phyloP scores from a whole-genome alignment of 805 yeast genomes.

The Yarrowia sp. region DNA sequence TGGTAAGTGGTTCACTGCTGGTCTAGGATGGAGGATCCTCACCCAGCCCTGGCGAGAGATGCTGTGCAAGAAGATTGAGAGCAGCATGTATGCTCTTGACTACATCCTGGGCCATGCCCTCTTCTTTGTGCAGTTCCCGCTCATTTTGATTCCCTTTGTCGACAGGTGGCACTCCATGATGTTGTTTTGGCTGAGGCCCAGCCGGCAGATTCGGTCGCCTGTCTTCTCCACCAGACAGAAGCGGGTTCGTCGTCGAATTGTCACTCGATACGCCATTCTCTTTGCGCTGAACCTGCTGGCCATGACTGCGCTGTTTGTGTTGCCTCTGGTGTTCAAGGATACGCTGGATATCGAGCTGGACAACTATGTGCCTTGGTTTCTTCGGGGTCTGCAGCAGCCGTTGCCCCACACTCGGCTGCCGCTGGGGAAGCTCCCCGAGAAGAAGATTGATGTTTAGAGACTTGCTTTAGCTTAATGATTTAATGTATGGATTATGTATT shows the following conservation, averaged over 20 bases:
- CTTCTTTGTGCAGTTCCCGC: conserved; percentile 80
- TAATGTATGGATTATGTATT: conserved; percentile 25
- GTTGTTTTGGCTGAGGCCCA: conserved; percentile 95
- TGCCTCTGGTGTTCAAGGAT: conserved; percentile 20
- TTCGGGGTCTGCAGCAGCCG: conserved; percentile 31
- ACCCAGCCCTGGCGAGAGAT: conserved; percentile 87
- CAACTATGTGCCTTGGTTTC: conserved; percentile 24
- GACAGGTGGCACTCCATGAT: conserved; percentile 92
- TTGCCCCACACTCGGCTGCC: conserved; percentile 26
- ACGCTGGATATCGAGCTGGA: conserved; percentile 28
- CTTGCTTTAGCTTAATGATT: conserved; percentile 23
- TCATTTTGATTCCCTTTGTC: conserved; percentile 76
- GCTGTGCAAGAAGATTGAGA: conserved; percentile 81
- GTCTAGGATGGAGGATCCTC: conserved; percentile 82
- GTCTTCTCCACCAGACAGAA: conserved; percentile 84
- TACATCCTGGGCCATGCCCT: conserved; percentile 83
- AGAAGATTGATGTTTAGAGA: conserved; percentile 28
- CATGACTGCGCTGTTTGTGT: conserved; percentile 29
- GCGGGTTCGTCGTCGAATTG: conserved; percentile 49
- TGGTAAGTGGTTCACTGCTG: conserved; percentile 60
- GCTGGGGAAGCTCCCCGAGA: conserved; percentile 29
- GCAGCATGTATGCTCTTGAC: conserved; percentile 90
- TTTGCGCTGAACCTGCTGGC: conserved; percentile 15
- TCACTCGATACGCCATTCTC: conserved; percentile 24
- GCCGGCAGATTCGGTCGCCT: conserved; percentile 84